Evolutionary conservation across 257 asterid species (phyloP), one percentile per base, ranked within the genome.

Genomic region (Ilex asprella): DNA sequence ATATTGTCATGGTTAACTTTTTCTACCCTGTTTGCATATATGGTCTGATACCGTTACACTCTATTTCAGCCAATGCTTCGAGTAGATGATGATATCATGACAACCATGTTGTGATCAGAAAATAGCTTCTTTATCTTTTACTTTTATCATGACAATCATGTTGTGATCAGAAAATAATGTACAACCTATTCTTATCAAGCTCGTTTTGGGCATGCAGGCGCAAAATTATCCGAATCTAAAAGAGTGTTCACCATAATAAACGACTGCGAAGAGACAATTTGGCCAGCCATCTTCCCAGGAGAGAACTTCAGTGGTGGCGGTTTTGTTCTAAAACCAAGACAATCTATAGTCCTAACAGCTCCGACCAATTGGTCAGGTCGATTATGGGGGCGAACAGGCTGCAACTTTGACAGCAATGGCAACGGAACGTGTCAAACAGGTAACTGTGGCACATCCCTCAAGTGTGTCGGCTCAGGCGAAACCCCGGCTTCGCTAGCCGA

Each of bases 341-440:
- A 92, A 62, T 77, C 82, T 30, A 35, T 70, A 0, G 53, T 86
- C 2, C 82, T 78, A 76, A 81, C 82, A 0, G 98, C 98, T 35
- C 98, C 98, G 0, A 76, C 80, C 5, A 60, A 81, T 50, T 92
- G 95, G 94, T 58, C 77, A 3, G 98, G 98, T 31, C 79, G 98
- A 56, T 89, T 92, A 9, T 92, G 98, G 98, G 97, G 58, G 16
- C 84, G 98, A 65, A 81, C 97, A 12, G 95, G 91, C 11, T 92
- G 98, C 85, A 89, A 70, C 66, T 92, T 89, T 63, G 95, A 92
- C 74, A 54, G 61, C 7, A 67, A 47, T 56, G 98, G 94, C 62
- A 86, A 81, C 62, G 98, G 97, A 5, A 53, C 82, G 0, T 92
- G 98, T 66, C 83, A 80, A 43, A 92, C 89, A 2, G 98, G 93